Base-by-base conservation (phyloP, 208 protist species). In the Angomonas desouzai region DNA sequence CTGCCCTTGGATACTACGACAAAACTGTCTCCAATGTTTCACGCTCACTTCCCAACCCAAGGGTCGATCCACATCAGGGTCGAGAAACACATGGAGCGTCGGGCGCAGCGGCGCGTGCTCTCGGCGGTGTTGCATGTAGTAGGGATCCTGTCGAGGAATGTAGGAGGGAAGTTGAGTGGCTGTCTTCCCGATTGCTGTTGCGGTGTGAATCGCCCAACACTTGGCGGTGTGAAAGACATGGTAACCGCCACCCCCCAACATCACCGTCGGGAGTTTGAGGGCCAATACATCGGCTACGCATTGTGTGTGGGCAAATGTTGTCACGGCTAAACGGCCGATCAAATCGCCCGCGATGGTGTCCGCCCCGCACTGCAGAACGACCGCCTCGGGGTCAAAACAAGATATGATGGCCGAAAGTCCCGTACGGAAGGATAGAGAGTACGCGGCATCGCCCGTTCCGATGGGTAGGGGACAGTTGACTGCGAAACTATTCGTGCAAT, bases 201-300 rank as follows among this genome's bases (percentile, higher is more conserved):
- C 84, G 2, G 98, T 98, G 81, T 99, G 97, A 67, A 98, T 97
- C 0, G 97, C 91, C 98, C 98, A 99, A 70, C 97, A 99, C n/a
- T 97, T 72, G 0, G 98, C 97, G 22, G 98, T 98, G 75, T 99
- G 99, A 10, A 96, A 76, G 20, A 99, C 94, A 33, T 98, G 98
- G 71, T 99, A 99, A 4, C 99, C 99, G 62, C 99, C 99, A 51
- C 99, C 99, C 4, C 99, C 99, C 0, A 99, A 76, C 2, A 99
- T 72, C 1, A 99, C 77, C 1, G 97, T 86, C 6, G 98, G 98
- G 13, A 98, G 48, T 22, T 78, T 74, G 13, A 98, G 97, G 2
- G 38, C 70, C 47, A 98, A 91, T 3, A 99, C 74, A 72, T 92
- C 95, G n/a, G 87, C 64, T 7, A 99, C 96, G 75, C 97, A 99